Conservation (phyloP, 2,329 filamentous ascomycete species). For the Fusarium torreyae region DNA sequence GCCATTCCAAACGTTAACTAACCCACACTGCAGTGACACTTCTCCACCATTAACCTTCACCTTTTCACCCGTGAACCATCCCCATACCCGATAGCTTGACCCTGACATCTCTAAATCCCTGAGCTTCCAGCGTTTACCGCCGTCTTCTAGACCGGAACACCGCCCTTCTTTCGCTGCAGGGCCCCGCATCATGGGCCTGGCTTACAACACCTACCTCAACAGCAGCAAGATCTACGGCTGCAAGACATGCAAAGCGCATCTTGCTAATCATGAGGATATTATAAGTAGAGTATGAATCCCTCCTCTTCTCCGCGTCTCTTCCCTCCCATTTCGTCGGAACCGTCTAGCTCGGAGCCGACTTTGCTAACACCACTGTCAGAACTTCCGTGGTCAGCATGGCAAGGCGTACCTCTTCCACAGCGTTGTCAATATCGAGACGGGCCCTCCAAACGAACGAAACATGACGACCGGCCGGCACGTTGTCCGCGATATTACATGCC, state of each 20-base stretch:
- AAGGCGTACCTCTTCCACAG: conserved; percentile 97
- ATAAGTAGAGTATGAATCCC: conserved; percentile 82
- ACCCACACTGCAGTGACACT: conserved; percentile 17
- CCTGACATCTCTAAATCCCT: background rate
- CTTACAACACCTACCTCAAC: conserved; percentile 92
- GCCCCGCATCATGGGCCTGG: conserved; percentile 78
- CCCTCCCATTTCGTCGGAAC: background rate
- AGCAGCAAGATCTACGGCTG: conserved; percentile 91
- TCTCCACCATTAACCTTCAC: conserved; percentile 23
- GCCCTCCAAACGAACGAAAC: conserved; percentile 91
- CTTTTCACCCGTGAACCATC: conserved; percentile 11
- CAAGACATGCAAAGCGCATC: conserved; percentile 95
- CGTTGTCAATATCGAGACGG: conserved; percentile 90
- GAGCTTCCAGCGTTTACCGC: background rate
- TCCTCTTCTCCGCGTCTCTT: background rate
- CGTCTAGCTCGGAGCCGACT: conserved; percentile 5
- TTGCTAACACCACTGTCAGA: conserved; percentile 67
- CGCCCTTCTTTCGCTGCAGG: conserved; percentile 5
- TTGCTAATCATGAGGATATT: conserved; percentile 96
- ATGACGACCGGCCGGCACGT: conserved; percentile 98
- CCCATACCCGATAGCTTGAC: background rate
- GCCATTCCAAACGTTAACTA: conserved; percentile 19
- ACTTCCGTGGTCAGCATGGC: conserved; percentile 97
- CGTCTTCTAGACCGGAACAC: background rate
- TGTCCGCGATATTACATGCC: conserved; percentile 92